These are phyloP conservation scores for Saccharomycopsis sp. DNA, from an alignment of 805 yeast genomes.

Conservation along the genomic window DNA sequence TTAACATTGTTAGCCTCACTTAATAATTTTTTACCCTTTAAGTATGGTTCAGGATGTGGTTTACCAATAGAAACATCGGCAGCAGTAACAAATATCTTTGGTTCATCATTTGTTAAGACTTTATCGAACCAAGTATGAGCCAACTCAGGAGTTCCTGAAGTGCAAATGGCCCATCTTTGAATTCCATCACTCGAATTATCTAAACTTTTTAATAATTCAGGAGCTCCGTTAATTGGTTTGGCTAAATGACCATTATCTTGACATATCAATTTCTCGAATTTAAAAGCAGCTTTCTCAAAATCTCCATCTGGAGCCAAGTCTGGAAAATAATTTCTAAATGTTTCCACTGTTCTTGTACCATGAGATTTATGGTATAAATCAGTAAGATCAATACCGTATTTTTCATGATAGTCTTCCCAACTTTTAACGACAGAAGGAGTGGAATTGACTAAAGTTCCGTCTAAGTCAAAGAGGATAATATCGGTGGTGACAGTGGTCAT, in stretches of 20 bases:
- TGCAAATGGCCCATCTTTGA: slow-evolving; percentile 78
- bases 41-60: slow-evolving; percentile 82
- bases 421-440: slow-evolving; percentile 74
- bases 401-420: slow-evolving; percentile 67
- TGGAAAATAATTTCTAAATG: slow-evolving; percentile 64
- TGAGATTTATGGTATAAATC: slow-evolving; percentile 44
- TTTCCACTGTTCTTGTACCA: slow-evolving; percentile 78
- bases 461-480: slow-evolving; percentile 59
- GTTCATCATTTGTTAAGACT: slow-evolving; percentile 49
- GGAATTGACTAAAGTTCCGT: slow-evolving; percentile 79
- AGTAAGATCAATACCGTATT: slow-evolving; percentile 41
- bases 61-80: slow-evolving; percentile 71
- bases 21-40: slow-evolving; percentile 35
- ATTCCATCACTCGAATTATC: slow-evolving; percentile 33
- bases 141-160: slow-evolving; percentile 69
- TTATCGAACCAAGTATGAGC: slow-evolving; percentile 66
- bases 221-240: slow-evolving; percentile 67
- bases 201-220: slow-evolving; percentile 35
- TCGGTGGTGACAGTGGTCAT: slow-evolving; percentile 15
- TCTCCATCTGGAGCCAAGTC: slow-evolving; percentile 40
- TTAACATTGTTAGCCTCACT: slow-evolving; percentile 27
- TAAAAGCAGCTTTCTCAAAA: slow-evolving; percentile 49
- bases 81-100: slow-evolving; percentile 73
- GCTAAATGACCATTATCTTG: slow-evolving; percentile 65
- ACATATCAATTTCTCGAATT: slow-evolving; percentile 60